Evolutionary conservation across 441 rosid genomes (phyloP), one percentile per base, ranked within the genome.

Genomic region (Breynia disticha): DNA sequence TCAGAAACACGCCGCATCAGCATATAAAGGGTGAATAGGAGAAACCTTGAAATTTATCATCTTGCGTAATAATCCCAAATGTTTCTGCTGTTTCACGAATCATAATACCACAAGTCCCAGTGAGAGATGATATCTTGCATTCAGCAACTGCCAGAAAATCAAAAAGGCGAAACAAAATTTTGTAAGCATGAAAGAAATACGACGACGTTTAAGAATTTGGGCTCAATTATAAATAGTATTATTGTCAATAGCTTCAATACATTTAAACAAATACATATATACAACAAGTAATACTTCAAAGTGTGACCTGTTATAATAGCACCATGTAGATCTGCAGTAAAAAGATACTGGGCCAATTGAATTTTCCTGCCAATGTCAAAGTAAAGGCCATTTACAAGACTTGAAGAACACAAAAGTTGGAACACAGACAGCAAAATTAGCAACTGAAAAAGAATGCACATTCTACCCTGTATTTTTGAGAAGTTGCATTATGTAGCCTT

Each of bases 1-100:
- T 2, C n/a, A 24, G 32, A 3, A 24, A 24, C 32, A 24, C 7
- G 7, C 32, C 7, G 7, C 7, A 24, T 24, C 3, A 24, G 7
- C 7, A n/a, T n/a, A n/a, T 83, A 8, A 1, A 57, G 52, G 19
- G 15, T 48, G 13, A 56, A 60, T 73, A 41, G 13, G 44, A 41
- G 13, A 15, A 41, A 87, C 98, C 89, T 52, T 19, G 63, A 50
- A 91, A 60, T 69, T 76, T 74, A 55, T 87, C 62, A 7, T 80
- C 86, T 66, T 72, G 71, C 20, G 80, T 82, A 52, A 91, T 70
- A 54, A 91, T 73, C 55, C 86, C 94, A 77, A 88, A 81, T 68
- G 94, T 84, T 74, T 82, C 78, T 6, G 87, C 77, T 63, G 97
- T 91, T 80, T 88, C 98, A 15, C 83, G 82, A 65, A 86, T 71